Percentiles rank a stretch among this genome's conserved stretches.
Evolutionary conservation across 106 monocot genomes (phyloP).

Genomic region (Amphibolis antarctica): DNA sequence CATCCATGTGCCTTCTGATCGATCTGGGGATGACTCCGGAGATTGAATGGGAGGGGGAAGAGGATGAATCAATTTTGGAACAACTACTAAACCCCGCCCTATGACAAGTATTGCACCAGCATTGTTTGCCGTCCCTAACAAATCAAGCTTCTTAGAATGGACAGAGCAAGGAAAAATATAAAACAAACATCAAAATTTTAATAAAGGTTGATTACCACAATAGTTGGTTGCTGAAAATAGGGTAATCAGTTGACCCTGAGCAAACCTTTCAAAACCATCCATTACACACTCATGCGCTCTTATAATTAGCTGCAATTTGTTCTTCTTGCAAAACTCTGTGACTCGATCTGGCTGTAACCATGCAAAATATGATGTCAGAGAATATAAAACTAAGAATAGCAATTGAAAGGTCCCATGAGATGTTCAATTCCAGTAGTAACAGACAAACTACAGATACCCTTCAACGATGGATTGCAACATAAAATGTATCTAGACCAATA

Average conservation of each 20-base stretch:
- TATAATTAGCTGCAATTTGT: conserved; percentile 87
- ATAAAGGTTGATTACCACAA: conserved; percentile 43
- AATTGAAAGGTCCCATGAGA: too few relatives aligned
- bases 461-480: too few relatives aligned
- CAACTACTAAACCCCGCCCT: conserved; percentile 87
- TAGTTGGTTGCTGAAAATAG: conserved; percentile 98
- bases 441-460: too few relatives aligned
- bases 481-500: too few relatives aligned
- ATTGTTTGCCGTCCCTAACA: conserved; percentile 86
- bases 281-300: conserved; percentile 99
- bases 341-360: conserved; percentile 90
- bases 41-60: conserved; percentile 91
- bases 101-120: conserved; percentile 95
- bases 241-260: conserved; percentile 93
- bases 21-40: conserved; percentile 91
- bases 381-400: neutral
- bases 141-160: neutral
- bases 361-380: neutral
- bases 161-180: neutral
- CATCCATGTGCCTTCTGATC: conserved; percentile 82
- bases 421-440: too few relatives aligned
- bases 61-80: conserved; percentile 98
- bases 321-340: conserved; percentile 84
- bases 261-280: conserved; percentile 99
- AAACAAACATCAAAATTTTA: neutral